Evolutionary conservation across 495 filamentous ascomycete species (phyloP).

Genomic region (Xylaria telfairii): DNA sequence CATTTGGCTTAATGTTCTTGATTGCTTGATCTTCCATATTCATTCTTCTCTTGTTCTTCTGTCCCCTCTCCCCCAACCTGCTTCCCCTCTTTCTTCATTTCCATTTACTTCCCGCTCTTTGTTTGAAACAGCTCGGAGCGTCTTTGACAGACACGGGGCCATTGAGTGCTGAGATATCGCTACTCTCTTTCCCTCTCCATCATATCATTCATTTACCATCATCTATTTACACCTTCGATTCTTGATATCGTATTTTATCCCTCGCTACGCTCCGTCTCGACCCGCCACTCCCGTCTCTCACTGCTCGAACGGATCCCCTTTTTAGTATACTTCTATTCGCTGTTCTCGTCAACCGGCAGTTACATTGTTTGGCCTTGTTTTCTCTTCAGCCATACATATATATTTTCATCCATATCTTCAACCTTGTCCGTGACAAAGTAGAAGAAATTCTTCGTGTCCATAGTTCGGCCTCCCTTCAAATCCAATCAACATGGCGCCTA

Average conservation of each 20-base stretch:
- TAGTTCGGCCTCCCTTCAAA: background rate
- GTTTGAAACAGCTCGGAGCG: slow-evolving; percentile 18
- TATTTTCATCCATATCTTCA: background rate
- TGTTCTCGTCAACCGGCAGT: background rate
- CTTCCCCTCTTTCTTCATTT: slow-evolving; percentile 15
- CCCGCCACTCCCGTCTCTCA: background rate
- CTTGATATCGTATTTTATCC: slow-evolving; percentile 10
- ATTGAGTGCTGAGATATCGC: slow-evolving; percentile 13
- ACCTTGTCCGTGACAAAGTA: slow-evolving; percentile 19
- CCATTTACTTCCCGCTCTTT: slow-evolving; percentile 23
- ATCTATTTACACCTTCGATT: slow-evolving; percentile 20
- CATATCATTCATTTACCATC: background rate
- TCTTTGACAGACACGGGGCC: slow-evolving; percentile 22
- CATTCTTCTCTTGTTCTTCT: slow-evolving; percentile 10
- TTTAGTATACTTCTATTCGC: background rate
- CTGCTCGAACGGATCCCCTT: background rate
- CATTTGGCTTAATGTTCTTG: background rate
- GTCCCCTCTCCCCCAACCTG: background rate
- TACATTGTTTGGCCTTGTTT: background rate
- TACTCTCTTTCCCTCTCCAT: slow-evolving; percentile 7
- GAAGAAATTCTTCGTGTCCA: background rate
- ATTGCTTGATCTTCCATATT: slow-evolving; percentile 20
- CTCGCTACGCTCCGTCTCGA: background rate
- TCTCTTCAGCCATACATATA: slow-evolving; percentile 1
- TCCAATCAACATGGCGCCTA: slow-evolving; percentile 36